Conservation (phyloP, 2,329 filamentous ascomycete genomes). For the Bipolaris oryzae region DNA sequence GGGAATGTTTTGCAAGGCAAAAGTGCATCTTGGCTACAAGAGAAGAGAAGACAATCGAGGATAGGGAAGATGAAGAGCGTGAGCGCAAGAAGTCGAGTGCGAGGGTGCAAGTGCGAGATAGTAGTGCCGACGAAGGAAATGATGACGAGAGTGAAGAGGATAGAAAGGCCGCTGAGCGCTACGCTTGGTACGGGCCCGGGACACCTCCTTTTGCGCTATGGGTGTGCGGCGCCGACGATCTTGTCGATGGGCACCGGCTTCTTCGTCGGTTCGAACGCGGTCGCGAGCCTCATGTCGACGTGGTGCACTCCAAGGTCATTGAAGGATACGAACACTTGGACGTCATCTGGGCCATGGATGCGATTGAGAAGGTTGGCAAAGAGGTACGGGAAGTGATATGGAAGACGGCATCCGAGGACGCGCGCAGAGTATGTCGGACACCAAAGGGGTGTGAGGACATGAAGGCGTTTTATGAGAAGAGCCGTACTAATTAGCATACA, state of each 20-base stretch:
- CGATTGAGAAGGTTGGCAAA: slow-evolving; percentile 78
- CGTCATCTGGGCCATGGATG: slow-evolving; percentile 93
- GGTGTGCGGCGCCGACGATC: slow-evolving; percentile 80
- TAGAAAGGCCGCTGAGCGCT: slow-evolving; percentile 49
- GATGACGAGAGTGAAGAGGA: slow-evolving; percentile 41
- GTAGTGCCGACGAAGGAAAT: slow-evolving; percentile 18
- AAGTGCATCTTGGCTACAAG: slow-evolving; percentile 85
- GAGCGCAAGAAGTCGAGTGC: slow-evolving; percentile 26
- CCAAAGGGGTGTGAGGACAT: slow-evolving; percentile 67
- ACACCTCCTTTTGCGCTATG: slow-evolving; percentile 86
- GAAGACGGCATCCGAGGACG: slow-evolving; percentile 69
- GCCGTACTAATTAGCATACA: slow-evolving; percentile 1
- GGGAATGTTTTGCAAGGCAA: slow-evolving; percentile 82
- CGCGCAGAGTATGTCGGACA: slow-evolving; percentile 64
- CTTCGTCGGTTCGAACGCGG: slow-evolving; percentile 75
- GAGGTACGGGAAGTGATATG: slow-evolving; percentile 84
- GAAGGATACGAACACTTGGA: slow-evolving; percentile 89
- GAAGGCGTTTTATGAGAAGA: slow-evolving; percentile 32
- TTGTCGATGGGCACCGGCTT: slow-evolving; percentile 81
- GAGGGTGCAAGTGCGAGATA: slow-evolving; percentile 14
- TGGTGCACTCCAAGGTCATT: slow-evolving; percentile 84
- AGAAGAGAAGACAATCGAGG: slow-evolving; percentile 69
- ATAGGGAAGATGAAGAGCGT: slow-evolving; percentile 53
- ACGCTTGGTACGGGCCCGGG: slow-evolving; percentile 80
- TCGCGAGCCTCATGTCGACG: slow-evolving; percentile 77